Evolutionary conservation across 129 eudicot species (phyloP), one percentile per base, ranked within the genome.

Genomic region (Pseudognaphalium luteoalbum): DNA sequence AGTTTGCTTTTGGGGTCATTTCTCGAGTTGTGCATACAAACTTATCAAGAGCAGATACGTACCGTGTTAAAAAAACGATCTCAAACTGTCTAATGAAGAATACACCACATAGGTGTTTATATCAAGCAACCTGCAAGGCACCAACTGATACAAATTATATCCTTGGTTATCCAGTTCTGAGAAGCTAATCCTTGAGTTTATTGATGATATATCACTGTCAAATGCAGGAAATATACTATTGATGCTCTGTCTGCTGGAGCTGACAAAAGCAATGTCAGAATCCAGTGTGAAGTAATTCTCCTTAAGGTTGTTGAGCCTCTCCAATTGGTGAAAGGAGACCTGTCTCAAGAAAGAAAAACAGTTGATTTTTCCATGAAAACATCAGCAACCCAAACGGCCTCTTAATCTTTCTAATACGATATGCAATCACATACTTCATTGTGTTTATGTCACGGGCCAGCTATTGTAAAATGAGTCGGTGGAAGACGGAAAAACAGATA

Each of bases 271-370:
- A 66, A 88, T 84, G 77, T 93, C 96, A 1, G 88, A 66, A 6
- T 88, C 90, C 14, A 85, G 82, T 68, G 81, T 25, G 64, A 25
- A 81, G 19, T 17, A 93, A 16, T 30, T 93, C 87, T 52, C 81
- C 97, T 72, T 90, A 93, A 59, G 92, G 66, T 81, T 78, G 82
- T 80, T 30, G 85, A 86, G 41, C 70, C 86, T 72, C 56, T 87
- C 59, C 92, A 72, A 65, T 84, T 80, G 58, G 80, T 70, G 76
- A 87, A 93, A 22, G 97, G 89, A 20, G 93, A 87, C 90, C 97
- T 93, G 86, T 66, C 68, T 61, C 25, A 14, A 25, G 28, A 60
- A 44, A 33, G 28, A 71, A 71, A 16, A 30, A 30, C 22, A 50
- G 28, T 64, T 25, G 10, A 42, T 7, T 64, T 14, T 64, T 9